These are phyloP conservation scores for Tulasnella sp. DNA, from an alignment of 768 basidiomycete genomes.

Conservation along the genomic window DNA sequence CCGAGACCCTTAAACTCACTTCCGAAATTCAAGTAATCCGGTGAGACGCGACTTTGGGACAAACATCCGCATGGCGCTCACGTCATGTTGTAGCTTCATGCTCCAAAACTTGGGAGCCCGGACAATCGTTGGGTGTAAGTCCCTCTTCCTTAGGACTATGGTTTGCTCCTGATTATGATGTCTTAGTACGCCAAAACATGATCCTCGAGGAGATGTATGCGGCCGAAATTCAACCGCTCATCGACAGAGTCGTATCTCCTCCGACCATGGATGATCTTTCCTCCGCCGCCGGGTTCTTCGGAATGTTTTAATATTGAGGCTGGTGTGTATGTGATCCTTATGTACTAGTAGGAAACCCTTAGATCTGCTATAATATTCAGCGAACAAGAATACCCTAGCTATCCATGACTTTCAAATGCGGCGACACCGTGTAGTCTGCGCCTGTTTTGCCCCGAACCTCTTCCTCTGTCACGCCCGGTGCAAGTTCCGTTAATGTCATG, in stretches of 20 bases:
- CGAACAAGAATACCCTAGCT: not conserved
- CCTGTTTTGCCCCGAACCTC: conserved; percentile 82
- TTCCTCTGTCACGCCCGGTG: conserved; percentile 72
- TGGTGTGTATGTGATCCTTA: not conserved
- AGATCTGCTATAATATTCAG: not conserved
- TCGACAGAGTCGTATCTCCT: not conserved
- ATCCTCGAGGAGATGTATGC: conserved; percentile 6
- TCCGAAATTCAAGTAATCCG: conserved; percentile 58
- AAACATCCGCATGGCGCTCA: not conserved
- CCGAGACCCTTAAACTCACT: conserved; percentile 47
- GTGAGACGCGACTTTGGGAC: conserved; percentile 27
- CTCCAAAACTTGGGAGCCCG: conserved; percentile 2
- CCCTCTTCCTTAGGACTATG: not conserved
- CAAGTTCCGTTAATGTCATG: conserved; percentile 68
- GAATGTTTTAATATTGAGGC: not conserved
- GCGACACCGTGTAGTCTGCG: conserved; percentile 48
- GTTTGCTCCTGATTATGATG: not conserved
- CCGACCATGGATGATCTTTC: not conserved
- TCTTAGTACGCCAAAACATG: conserved; percentile 3
- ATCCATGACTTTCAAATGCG: conserved; percentile 20
- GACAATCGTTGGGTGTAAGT: conserved; percentile 7
- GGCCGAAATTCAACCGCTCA: conserved; percentile 1
- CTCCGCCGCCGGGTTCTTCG: not conserved
- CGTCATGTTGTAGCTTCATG: not conserved
- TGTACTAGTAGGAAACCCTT: not conserved